These are phyloP conservation scores for Naganishia kalamii DNA, from an alignment of 768 basidiomycete genomes.

Conservation along the genomic window DNA sequence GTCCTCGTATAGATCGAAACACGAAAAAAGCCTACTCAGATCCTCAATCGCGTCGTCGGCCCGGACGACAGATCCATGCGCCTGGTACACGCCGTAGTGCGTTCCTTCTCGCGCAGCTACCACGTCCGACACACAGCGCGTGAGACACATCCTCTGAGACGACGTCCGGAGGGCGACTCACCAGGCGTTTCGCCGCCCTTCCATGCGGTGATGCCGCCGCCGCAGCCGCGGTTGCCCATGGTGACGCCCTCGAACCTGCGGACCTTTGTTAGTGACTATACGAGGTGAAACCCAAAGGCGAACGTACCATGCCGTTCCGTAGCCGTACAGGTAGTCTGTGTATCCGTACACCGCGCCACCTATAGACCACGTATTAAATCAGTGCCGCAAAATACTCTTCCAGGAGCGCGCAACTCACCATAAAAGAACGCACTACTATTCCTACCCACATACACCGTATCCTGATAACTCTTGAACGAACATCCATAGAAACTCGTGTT, in stretches of 20 bases:
- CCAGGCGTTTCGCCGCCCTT: constrained; percentile 46
- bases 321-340: constrained; percentile 53
- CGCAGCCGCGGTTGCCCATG: constrained; percentile 61
- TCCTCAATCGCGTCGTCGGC: constrained; percentile 12
- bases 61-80: constrained; percentile 49
- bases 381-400: neutral
- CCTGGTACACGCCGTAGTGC: constrained; percentile 31
- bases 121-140: no score
- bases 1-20: constrained; percentile 30
- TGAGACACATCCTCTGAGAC: no score
- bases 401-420: neutral
- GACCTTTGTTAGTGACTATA: neutral
- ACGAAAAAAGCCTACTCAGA: neutral
- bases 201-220: constrained; percentile 64
- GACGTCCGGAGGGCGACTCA: neutral
- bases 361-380: neutral
- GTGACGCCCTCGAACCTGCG: constrained; percentile 62
- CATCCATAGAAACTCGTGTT: constrained; percentile 66
- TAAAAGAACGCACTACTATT: constrained; percentile 55
- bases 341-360: constrained; percentile 61
- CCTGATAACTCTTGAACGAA: constrained; percentile 59
- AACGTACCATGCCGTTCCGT: constrained; percentile 40
- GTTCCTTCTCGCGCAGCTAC: no score
- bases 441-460: constrained; percentile 62
- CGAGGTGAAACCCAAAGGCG: neutral